Conservation (phyloP, 768 basidiomycete species). For the Amanita muscaria region DNA sequence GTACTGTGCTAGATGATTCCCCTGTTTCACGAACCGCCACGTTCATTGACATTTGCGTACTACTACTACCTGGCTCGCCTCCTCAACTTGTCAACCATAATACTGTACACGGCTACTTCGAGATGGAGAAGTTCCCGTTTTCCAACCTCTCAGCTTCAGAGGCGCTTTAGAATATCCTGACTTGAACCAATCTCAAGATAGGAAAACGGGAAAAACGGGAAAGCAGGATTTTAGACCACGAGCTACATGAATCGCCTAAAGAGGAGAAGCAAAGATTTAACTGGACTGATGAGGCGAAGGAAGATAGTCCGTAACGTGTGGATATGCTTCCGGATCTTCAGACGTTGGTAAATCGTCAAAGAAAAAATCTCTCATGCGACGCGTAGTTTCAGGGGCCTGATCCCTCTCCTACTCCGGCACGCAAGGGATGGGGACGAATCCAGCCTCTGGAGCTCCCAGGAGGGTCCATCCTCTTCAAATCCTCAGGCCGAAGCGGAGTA, state of each 20-base stretch:
- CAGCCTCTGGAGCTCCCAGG: conserved; percentile 69
- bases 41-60: conserved; percentile 62
- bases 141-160: conserved; percentile 43
- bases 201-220: conserved; percentile 47
- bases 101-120: conserved; percentile 23
- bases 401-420: too few species aligned
- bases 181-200: too few species aligned
- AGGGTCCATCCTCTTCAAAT: conserved; percentile 57
- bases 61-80: too few species aligned
- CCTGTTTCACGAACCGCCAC: conserved; percentile 60
- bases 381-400: conserved; percentile 28
- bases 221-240: conserved; percentile 36
- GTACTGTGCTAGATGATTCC: conserved; percentile 25
- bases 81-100: conserved; percentile 26
- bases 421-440: too few species aligned
- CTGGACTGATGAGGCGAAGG: conserved; percentile 14
- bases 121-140: conserved; percentile 23
- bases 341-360: conserved; percentile 8
- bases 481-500: conserved; percentile 64
- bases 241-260: conserved; percentile 43
- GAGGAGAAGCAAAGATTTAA: conserved; percentile 35
- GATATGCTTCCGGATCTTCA: conserved; percentile 5
- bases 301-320: not conserved
- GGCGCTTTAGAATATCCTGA: conserved; percentile 41
- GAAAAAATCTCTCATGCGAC: conserved; percentile 15